Base-by-base conservation (phyloP, 1,284 basidiomycete species). In the Irpex lacteus region DNA sequence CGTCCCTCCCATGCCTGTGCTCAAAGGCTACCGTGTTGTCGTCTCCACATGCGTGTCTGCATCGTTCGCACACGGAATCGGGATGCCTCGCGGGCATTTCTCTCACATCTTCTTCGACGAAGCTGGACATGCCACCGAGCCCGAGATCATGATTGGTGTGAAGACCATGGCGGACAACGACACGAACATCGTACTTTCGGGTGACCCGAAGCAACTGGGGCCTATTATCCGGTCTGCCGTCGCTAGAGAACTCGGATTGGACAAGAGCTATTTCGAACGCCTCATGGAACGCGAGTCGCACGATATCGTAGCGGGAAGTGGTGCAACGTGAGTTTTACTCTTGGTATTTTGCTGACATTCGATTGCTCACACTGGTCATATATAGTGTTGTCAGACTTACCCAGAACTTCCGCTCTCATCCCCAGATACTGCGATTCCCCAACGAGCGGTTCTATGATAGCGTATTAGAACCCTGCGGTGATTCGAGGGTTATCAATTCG, bases 161-260 rank as follows among this genome's bases (percentile, higher is more conserved):
- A 83, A 82, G 71, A 82, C 79, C 4, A 78, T 87, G 74, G 81
- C 83, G 0, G 81, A 82, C 63, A 73, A 71, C 5, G 67, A 71
- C 1, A 89, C 87, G 0, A 86, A 86, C 63, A 71, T 89, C 34
- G 70, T 88, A 37, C 75, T 89, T 0, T 82, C 84, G 3, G 87
- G 88, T 0, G 88, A 89, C 68, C 84, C 82, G 0, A 83, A 85
- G 69, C 87, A 89, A 70, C 76, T 89, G 1, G 85, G 87, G 0
- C 87, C 88, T 0, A 82, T 88, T 65, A 81, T 89, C 66, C 78
- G 82, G 4, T 87, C 85, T 0, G 63, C 67, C 2, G 73, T 85
- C 36, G 85, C 85, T 1, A 72, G 78, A n/a, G 71, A 77, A 36
- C 74, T 86, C 1, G 85, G 85, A 1, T 70, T 89, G 26, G 81